Evolutionary conservation across 176 grass and related monocot genomes (phyloP), one percentile per base, ranked within the genome.

Genomic region (Raddia distichophylla): DNA sequence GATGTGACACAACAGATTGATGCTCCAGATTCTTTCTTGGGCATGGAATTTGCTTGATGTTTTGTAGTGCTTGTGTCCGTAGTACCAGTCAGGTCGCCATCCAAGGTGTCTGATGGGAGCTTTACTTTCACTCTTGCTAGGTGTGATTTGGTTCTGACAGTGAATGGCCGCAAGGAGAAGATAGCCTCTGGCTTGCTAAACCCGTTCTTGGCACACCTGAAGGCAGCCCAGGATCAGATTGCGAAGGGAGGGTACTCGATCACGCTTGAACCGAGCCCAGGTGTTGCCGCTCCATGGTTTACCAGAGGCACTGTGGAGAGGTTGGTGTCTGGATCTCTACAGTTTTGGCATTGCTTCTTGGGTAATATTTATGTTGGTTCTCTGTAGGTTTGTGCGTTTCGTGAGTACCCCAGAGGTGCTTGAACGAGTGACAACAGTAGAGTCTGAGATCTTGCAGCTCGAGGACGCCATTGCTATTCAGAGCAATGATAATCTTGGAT

Each of bases 341-440:
- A 27, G 27, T 27, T 27, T 27, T 27, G 27, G 27, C 27, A 27
- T 0, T 27, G 27, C 27, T 27, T 27, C 27, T 27, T 27, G 27
- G 27, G 27, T 27, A 27, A 27, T 27, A 55, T 69, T n/a, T 63
- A 64, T 71, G 42, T 79, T 84, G 52, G 20, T 73, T 80, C 37
- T 60, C 78, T n/a, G 52, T 83, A 98, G 96, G 84, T 99, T 99
- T 90, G 96, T 99, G 66, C 86, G 96, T 64, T 99, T 99, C 57
- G 96, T 99, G 18, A 99, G 96, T 73, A 99, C 96, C 10, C 96
- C 93, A 1, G 96, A 99, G 85, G 81, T 95, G 76, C 86, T 99
- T 47, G 96, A 99, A 68, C 87, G 96, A 19, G 93, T 95, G 8
- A 91, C 87, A 4, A 99, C 96, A 11, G 88, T 93, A 50, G 96